Evolutionary conservation across 1,139 yeast species (phyloP), one percentile per base, ranked within the genome.

Genomic region (Yamadazyma sp.): DNA sequence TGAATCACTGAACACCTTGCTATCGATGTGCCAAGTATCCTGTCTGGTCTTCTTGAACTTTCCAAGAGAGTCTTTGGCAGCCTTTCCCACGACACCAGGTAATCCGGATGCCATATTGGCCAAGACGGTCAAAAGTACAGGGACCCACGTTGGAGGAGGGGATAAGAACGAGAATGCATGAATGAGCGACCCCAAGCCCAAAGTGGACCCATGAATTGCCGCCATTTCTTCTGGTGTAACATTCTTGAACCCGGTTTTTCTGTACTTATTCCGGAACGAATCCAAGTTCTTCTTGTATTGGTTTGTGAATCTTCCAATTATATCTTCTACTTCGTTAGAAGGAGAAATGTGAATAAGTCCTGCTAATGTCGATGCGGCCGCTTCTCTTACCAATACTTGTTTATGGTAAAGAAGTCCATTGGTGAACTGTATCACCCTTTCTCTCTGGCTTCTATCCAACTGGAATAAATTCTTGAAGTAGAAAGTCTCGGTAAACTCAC

Each of bases 1-100:
- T 11, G 83, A 87, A 37, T 76, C 79, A 6, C 82, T 78, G 59
- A 94, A 94, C 6, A 79, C 80, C 51, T 73, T 73, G 43, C 86
- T 77, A 58, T 94, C 98, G 46, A 88, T 76, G 51, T 86, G 95
- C 99, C 99, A 94, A 0, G 97, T 88, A 55, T 94, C 98, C 42
- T 90, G 95, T 50, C 98, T 78, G 5, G 88, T 83, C 65, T 89
- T 90, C 59, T 90, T 92, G 64, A 92, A 94, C 46, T 81, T 84
- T 42, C 95, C 84, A 36, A 94, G 71, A 1, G 80, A 76, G 23
- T 82, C 81, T 61, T 92, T 92, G 6, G 96, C 95, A 1, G 96
- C 78, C 45, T 83, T 79, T 1, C 96, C 96, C 26, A 87, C 80
- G 41, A 82, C 63, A 3, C 97, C 97, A 6, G 82, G 80, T 23